These are phyloP conservation scores for Raffaelea ambrosiae DNA, from an alignment of 2,329 filamentous ascomycete genomes.

Conservation along the genomic window DNA sequence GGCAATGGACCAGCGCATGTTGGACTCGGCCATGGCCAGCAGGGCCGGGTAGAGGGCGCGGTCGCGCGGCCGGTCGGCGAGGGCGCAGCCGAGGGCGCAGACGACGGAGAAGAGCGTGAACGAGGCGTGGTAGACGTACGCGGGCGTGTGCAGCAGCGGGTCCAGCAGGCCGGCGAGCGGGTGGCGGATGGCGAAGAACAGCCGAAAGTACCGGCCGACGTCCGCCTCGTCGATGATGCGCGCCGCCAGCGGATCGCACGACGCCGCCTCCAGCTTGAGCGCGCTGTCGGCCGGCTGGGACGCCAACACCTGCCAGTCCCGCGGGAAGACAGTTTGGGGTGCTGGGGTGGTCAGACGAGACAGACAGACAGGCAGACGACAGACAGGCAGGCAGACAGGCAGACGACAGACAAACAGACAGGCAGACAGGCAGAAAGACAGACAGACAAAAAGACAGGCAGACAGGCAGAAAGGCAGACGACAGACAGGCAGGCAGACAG, in stretches of 20 bases:
- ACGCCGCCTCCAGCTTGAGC: conserved; percentile 14
- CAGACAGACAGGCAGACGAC: not conserved
- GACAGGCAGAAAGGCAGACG: not conserved
- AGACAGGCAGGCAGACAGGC: not conserved
- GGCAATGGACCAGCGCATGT: conserved; percentile 18
- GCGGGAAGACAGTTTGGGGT: conserved; percentile 10
- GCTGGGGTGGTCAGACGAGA: no score
- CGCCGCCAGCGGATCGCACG: conserved; percentile 10
- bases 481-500: not conserved
- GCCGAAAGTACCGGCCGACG: conserved; percentile 9
- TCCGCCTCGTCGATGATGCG: not conserved
- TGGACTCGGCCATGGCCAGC: conserved; percentile 15
- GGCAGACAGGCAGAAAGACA: not conserved
- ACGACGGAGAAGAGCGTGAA: conserved; percentile 18
- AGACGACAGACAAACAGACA: not conserved
- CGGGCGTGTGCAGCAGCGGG: conserved; percentile 15
- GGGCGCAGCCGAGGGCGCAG: conserved; percentile 17
- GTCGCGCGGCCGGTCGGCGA: conserved; percentile 17
- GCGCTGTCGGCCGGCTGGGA: conserved; percentile 12
- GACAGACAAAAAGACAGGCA: not conserved
- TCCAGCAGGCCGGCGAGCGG: conserved; percentile 17
- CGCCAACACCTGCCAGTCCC: conserved; percentile 16
- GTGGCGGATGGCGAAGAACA: conserved; percentile 17
- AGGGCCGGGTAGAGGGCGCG: conserved; percentile 15
- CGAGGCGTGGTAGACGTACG: conserved; percentile 15